Percentiles rank a stretch among this genome's conserved stretches.
Conservation (phyloP, 176 grass and related monocot genomes). For the Ampelocalamus luodianensis region DNA sequence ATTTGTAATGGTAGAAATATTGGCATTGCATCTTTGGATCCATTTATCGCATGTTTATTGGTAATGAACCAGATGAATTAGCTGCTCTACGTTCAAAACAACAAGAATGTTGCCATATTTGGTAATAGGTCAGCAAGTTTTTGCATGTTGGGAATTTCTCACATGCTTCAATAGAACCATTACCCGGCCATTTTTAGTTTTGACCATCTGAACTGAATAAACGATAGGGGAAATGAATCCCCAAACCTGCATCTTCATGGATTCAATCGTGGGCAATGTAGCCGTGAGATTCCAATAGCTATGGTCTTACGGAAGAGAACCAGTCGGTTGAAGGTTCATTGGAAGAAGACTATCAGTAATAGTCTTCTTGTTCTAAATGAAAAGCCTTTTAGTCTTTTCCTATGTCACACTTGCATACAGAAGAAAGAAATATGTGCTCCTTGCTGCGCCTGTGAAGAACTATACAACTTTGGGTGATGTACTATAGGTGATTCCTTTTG, state of each 20-base stretch:
- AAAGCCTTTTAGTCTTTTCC: not conserved
- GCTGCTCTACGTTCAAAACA: not conserved
- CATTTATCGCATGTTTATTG: not conserved
- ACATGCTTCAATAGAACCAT: not conserved
- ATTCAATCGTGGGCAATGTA: not conserved
- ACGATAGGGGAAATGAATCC: not conserved
- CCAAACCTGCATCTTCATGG: not conserved
- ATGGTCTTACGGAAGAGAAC: not conserved
- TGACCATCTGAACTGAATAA: not conserved
- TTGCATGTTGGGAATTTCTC: not conserved
- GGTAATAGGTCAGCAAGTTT: too few species aligned
- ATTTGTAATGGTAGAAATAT: not conserved
- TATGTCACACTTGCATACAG: not conserved
- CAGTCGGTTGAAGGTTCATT: not conserved
- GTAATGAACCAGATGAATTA: not conserved
- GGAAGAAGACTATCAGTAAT: not conserved
- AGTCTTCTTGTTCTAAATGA: not conserved
- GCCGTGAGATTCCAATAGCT: not conserved
- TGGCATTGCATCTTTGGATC: not conserved
- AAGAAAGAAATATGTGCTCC: constrained; percentile 15
- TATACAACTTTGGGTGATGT: not conserved
- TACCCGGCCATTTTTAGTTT: not conserved
- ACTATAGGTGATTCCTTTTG: constrained; percentile 3
- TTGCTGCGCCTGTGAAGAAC: constrained; percentile 3
- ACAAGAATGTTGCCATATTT: too few species aligned